phyloP scores from a whole-genome alignment of 345 rosid genomes.

The Salix arbutifolia region DNA sequence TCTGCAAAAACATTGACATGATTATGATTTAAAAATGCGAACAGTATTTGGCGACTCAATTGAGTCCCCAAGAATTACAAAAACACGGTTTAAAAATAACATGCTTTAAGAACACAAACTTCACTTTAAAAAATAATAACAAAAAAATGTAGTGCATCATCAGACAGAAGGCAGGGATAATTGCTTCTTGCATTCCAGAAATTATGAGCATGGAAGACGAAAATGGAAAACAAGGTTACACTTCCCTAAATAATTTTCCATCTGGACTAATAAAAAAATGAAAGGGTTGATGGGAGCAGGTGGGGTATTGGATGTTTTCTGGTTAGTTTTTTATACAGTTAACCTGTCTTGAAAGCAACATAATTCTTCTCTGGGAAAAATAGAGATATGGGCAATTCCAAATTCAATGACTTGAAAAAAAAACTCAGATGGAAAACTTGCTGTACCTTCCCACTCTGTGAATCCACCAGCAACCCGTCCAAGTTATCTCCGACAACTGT shows the following conservation, averaged over 20 bases:
- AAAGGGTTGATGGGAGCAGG: background rate
- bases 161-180: background rate
- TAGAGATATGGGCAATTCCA: background rate
- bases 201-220: background rate
- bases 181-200: background rate
- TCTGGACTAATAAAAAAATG: background rate
- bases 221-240: background rate
- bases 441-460: constrained; percentile 53
- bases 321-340: background rate
- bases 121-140: too few relatives aligned
- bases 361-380: background rate
- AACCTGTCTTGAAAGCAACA: background rate
- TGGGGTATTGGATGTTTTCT: background rate
- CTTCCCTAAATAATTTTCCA: background rate
- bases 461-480: constrained; percentile 54
- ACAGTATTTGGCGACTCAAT: background rate
- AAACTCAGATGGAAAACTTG: background rate
- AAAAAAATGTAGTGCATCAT: background rate
- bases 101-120: too few relatives aligned
- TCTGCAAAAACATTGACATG: constrained; percentile 22
- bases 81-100: background rate
- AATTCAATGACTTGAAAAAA: background rate
- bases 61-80: background rate
- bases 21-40: background rate
- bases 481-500: constrained; percentile 52